These are phyloP conservation scores for Coniochaeta hoffmannii DNA, from an alignment of 2,329 filamentous ascomycete species.

Conservation along the genomic window DNA sequence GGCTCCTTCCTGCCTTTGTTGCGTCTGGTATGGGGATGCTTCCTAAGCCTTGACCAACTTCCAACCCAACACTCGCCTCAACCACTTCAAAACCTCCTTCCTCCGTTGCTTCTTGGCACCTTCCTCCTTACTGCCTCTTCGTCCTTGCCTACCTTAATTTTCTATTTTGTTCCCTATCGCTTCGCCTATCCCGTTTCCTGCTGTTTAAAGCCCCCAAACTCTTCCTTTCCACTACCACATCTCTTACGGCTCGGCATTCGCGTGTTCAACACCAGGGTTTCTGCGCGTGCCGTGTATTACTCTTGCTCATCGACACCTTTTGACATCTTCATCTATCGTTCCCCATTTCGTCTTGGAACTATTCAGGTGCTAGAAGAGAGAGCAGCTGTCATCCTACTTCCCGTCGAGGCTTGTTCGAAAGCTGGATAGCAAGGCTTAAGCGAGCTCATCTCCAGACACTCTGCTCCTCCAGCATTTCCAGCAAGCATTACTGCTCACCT, in stretches of 20 bases:
- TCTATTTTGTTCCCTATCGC: background rate
- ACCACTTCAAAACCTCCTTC: background rate
- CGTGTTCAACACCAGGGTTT: background rate
- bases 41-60: background rate
- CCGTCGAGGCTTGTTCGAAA: background rate
- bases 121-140: background rate
- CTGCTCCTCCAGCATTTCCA: background rate
- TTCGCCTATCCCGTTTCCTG: background rate
- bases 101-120: background rate
- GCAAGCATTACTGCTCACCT: background rate
- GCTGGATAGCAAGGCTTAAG: background rate
- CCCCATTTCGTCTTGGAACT: background rate
- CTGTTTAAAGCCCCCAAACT: background rate
- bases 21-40: background rate
- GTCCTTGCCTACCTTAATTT: background rate
- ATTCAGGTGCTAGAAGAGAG: background rate
- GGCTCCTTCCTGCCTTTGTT: background rate
- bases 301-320: background rate
- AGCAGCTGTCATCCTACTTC: background rate
- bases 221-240: background rate
- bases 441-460: background rate
- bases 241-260: background rate
- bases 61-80: background rate
- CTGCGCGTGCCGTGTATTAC: background rate
- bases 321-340: background rate